Evolutionary conservation across 2,329 filamentous ascomycete genomes (phyloP), one percentile per base, ranked within the genome.

Genomic region (Hypocreales sp.): DNA sequence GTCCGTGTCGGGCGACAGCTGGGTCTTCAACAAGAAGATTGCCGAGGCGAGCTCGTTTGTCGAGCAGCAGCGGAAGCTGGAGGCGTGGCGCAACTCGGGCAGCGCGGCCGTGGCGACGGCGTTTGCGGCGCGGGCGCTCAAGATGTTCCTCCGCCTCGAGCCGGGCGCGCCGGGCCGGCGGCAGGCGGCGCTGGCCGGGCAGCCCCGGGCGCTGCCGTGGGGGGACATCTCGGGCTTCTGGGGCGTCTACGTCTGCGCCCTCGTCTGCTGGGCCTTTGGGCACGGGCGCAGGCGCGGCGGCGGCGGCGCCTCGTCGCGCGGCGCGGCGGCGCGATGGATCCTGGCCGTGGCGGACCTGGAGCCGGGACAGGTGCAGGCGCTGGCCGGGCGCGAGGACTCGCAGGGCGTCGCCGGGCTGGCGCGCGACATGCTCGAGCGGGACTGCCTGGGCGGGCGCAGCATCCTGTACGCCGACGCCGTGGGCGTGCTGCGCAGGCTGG

Each of bases 221-320:
- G 40, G 35, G 12, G 55, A 60, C 28, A 49, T 69, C 22, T 60
- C 58, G 2, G 56, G 65, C 34, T 67, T 64, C 39, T 70, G 65
- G 65, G 59, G 51, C 18, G 39, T 71, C 26, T 72, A 72, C 38
- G 60, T 65, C 7, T 70, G 65, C 34, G 53, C 64, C 7, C 53
- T 74, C 26, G 64, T 73, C 35, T 70, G 63, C 48, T 74, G 69
- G 69, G 65, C 67, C 1, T 66, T 62, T 35, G 56, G 58, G 3
- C 51, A 64, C 31, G 32, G 34, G 7, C 36, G 37, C 20, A 42
- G 36, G 32, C 32, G 35, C 25, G 34, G 31, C 25, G 37, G 29
- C 11, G 33, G 26, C 22, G 22, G 25, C 18, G 7, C 18, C 33
- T 23, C 38, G 35, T 33, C 43, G 38, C 27, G 30, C 19, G 20